Evolutionary conservation across 805 yeast species (phyloP).

Genomic region (Metschnikowia reukaufii): DNA sequence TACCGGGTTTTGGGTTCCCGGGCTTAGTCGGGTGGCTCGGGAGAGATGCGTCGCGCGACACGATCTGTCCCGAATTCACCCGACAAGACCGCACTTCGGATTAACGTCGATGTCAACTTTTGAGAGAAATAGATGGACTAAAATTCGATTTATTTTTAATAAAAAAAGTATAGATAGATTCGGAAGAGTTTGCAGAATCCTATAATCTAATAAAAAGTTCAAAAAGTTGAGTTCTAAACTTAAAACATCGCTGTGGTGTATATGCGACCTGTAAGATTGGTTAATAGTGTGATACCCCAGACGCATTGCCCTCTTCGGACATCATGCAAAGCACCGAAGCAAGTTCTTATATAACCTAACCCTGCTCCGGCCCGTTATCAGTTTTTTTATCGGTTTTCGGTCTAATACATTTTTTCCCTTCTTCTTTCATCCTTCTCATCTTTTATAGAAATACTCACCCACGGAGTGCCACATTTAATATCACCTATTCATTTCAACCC

Average conservation of each 20-base stretch:
- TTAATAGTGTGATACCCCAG: constrained; percentile 23
- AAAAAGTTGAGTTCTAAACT: neutral
- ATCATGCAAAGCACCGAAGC: constrained; percentile 19
- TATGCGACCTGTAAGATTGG: constrained; percentile 3
- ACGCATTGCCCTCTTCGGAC: constrained; percentile 19
- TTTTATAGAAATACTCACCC: neutral
- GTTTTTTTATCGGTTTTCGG: neutral
- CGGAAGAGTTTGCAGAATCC: neutral
- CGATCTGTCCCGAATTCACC: constrained; percentile 8
- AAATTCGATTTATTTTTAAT: neutral
- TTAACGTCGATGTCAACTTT: neutral
- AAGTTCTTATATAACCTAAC: constrained; percentile 15
- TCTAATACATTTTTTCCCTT: neutral
- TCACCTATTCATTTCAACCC: neutral
- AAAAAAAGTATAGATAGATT: neutral
- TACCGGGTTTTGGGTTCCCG: constrained; percentile 5
- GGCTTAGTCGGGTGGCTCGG: constrained; percentile 7
- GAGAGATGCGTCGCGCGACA: constrained; percentile 10
- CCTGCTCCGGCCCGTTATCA: constrained; percentile 3
- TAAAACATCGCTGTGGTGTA: neutral
- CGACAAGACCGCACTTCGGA: constrained; percentile 10
- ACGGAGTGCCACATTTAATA: neutral
- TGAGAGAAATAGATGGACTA: neutral
- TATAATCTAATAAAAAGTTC: too few species aligned
- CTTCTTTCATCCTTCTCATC: neutral